Percentiles rank a stretch among this genome's conserved stretches.
These are phyloP conservation scores for Acer yangbiense DNA, from an alignment of 345 rosid species.

Conservation along the genomic window DNA sequence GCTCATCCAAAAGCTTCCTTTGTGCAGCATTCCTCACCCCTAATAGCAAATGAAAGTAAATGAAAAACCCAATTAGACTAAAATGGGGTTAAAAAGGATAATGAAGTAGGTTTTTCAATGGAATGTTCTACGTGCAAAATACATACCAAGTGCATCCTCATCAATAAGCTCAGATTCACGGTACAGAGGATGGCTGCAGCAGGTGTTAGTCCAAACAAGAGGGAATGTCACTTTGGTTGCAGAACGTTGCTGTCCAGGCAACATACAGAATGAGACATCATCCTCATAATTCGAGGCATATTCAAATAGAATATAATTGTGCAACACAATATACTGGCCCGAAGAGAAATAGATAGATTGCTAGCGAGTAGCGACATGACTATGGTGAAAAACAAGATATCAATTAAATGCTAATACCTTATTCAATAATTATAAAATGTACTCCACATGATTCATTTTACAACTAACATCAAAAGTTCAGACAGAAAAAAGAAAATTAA, in stretches of 20 bases:
- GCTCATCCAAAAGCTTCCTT: slow-evolving; percentile 95
- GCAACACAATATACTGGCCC: not conserved
- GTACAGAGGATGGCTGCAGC: slow-evolving; percentile 96
- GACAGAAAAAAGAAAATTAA: not conserved
- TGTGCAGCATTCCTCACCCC: slow-evolving; percentile 98
- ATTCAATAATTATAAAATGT: not conserved
- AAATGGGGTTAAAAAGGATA: not conserved
- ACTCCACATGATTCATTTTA: not conserved
- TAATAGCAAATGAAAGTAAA: slow-evolving; percentile 24
- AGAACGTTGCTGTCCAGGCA: slow-evolving; percentile 79
- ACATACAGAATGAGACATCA: not conserved
- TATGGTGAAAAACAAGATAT: not conserved
- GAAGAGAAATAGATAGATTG: not conserved
- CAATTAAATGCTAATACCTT: not conserved
- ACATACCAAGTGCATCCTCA: slow-evolving; percentile 68
- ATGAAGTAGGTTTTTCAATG: not conserved
- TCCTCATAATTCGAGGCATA: not conserved
- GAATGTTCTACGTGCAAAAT: slow-evolving; percentile 2
- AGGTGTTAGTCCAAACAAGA: slow-evolving; percentile 97
- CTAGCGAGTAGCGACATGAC: not conserved
- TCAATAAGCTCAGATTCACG: slow-evolving; percentile 85
- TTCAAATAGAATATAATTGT: not conserved
- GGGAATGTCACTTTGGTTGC: slow-evolving; percentile 95
- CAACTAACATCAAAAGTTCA: not conserved
- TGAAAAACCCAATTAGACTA: not conserved